These are phyloP conservation scores for Sophora flavescens DNA, from an alignment of 306 rosid genomes.

Conservation along the genomic window DNA sequence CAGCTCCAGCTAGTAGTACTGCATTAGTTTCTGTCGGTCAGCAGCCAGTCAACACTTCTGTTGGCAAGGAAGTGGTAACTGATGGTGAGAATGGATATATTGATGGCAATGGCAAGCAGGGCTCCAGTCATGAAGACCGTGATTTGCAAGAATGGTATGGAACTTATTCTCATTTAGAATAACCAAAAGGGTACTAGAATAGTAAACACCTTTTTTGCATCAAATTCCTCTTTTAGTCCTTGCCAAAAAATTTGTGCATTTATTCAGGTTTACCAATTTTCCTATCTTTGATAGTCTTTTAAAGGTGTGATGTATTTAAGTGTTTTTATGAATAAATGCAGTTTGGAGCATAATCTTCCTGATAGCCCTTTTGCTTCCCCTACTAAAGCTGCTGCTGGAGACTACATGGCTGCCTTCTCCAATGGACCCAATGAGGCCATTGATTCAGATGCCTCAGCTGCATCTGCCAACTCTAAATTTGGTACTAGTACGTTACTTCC, in stretches of 20 bases:
- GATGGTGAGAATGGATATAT: slow-evolving; percentile 49
- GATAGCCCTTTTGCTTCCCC: slow-evolving; percentile 99
- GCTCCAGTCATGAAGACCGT: slow-evolving; percentile 59
- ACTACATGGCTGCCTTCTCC: slow-evolving; percentile 59
- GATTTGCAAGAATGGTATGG: slow-evolving; percentile 77
- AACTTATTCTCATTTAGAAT: slow-evolving; percentile 40
- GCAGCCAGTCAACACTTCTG: slow-evolving; percentile 39
- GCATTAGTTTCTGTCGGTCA: slow-evolving; percentile 51
- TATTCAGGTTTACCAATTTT: slow-evolving; percentile 39
- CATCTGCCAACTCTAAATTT: slow-evolving; percentile 60
- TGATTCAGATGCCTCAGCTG: slow-evolving; percentile 54
- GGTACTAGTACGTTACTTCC: slow-evolving; percentile 60
- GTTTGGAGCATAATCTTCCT: slow-evolving; percentile 97
- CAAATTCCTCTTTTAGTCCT: slow-evolving; percentile 47
- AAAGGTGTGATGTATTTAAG: slow-evolving; percentile 29
- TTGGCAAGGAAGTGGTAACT: slow-evolving; percentile 52
- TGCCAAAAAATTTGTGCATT: slow-evolving; percentile 47
- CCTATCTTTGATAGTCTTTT: slow-evolving; percentile 32
- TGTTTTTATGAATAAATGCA: slow-evolving; percentile 55
- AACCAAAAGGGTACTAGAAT: slow-evolving; percentile 44
- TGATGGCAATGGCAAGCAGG: slow-evolving; percentile 61
- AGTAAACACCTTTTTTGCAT: slow-evolving; percentile 44
- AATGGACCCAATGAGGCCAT: slow-evolving; percentile 56
- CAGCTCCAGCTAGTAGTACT: slow-evolving; percentile 42
- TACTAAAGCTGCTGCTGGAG: slow-evolving; percentile 67